Base-by-base conservation (phyloP, 2,329 filamentous ascomycete genomes). In the Aspergillus sp. region DNA sequence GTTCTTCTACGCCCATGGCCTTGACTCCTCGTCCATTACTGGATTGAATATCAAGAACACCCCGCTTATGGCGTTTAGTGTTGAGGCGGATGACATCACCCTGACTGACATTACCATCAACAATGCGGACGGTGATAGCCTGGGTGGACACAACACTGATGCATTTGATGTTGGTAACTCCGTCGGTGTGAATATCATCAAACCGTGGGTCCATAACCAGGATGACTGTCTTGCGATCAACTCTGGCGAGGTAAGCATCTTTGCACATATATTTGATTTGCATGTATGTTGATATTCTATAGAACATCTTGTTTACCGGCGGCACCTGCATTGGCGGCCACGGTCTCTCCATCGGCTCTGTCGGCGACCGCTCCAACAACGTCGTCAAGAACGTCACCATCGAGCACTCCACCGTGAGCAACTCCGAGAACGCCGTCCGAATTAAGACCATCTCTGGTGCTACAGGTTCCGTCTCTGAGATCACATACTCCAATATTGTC, bases 341-440 rank as follows among this genome's bases (percentile, higher is more conserved):
- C 52, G 73, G 72, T 13, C 65, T 75, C 39, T 71, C 68, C 45
- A 75, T 75, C 52, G 73, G 72, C 1, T 74, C 72, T 15, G 66
- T 75, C 69, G 84, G 82, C 7, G 79, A 75, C 57, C 80, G 82
- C 61, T 72, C 67, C 58, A 71, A 85, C 73, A 87, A 87, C 74
- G 72, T 66, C 6, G 85, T 87, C 63, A 74, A 82, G 59, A 78
- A 75, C 15, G 80, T 87, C 47, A 50, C 47, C 1, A 50, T 50
- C 4, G 47, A 50, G 41, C 74, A 76, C 47, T 81, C 87, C 64
- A 70, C 76, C 60, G 77, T 82, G 74, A 81, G 76, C 19, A 76
- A 86, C 74, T 72, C 70, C 21, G 51, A 68, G 45, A 74, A 78
- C 49, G 77, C 75, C 12, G 67, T 72, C 5, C 72, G 77, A 19